Evolutionary conservation across 1,284 basidiomycete species (phyloP).

Genomic region (Austroboletus niveus): DNA sequence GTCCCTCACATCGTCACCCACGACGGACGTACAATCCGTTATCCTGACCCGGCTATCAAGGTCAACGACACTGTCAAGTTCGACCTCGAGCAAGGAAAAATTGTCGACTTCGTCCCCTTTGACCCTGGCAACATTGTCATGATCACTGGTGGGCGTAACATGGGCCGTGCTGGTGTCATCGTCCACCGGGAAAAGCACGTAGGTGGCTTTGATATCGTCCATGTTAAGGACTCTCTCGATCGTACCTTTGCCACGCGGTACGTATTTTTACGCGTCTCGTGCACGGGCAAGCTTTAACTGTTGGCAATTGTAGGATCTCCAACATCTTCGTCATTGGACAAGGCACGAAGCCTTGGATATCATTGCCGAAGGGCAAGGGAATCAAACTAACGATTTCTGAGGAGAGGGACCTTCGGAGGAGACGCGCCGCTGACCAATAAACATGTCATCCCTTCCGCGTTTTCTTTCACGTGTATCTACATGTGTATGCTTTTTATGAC

Average conservation of each 20-base stretch:
- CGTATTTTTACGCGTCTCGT: slow-evolving; percentile 28
- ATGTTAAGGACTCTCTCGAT: slow-evolving; percentile 95
- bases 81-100: slow-evolving; percentile 94
- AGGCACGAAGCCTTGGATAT: slow-evolving; percentile 95
- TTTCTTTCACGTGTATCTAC: slow-evolving; percentile 24
- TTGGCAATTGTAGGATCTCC: slow-evolving; percentile 59
- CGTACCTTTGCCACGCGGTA: slow-evolving; percentile 95
- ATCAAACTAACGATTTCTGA: slow-evolving; percentile 90
- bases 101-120: slow-evolving; percentile 93
- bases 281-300: slow-evolving; percentile 5
- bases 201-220: slow-evolving; percentile 97
- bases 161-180: slow-evolving; percentile 97
- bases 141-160: slow-evolving; percentile 99
- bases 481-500: slow-evolving; percentile 13
- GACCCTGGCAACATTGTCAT: slow-evolving; percentile 98
- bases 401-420: slow-evolving; percentile 81
- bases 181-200: slow-evolving; percentile 96
- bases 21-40: slow-evolving; percentile 99
- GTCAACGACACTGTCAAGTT: slow-evolving; percentile 99
- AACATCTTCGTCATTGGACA: slow-evolving; percentile 99
- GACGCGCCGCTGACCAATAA: slow-evolving; percentile 63
- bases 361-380: slow-evolving; percentile 98
- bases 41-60: slow-evolving; percentile 94
- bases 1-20: slow-evolving; percentile 98
- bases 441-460: slow-evolving; percentile 27